These are phyloP conservation scores for Zizania palustris DNA, from an alignment of 202 grass and related monocot species.

Conservation along the genomic window DNA sequence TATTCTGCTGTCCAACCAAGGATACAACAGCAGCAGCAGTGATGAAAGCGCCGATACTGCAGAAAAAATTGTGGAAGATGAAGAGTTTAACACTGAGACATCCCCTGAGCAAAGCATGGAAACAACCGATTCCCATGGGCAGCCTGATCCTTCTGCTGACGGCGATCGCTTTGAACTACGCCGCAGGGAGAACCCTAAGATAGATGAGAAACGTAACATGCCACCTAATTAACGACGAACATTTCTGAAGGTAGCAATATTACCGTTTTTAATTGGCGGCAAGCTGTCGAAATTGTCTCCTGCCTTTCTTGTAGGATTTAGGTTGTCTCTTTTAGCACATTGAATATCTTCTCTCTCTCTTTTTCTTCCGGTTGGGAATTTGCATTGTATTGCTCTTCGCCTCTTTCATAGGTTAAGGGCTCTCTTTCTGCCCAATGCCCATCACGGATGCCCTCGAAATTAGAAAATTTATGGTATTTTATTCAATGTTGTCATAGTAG, in stretches of 20 bases:
- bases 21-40: slow-evolving; percentile 41
- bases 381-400: not conserved
- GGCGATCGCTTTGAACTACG: slow-evolving; percentile 50
- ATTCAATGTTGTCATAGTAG: not conserved
- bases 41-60: slow-evolving; percentile 40
- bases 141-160: slow-evolving; percentile 39
- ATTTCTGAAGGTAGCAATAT: slow-evolving; percentile 14
- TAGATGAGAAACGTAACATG: slow-evolving; percentile 35
- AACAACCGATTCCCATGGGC: slow-evolving; percentile 46
- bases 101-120: slow-evolving; percentile 47
- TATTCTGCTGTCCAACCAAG: slow-evolving; percentile 55
- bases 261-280: not conserved
- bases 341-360: slow-evolving; percentile 27
- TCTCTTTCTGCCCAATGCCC: not conserved
- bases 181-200: slow-evolving; percentile 51
- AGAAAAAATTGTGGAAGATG: slow-evolving; percentile 41
- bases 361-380: slow-evolving; percentile 10
- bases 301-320: slow-evolving; percentile 30
- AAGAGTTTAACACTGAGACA: slow-evolving; percentile 49
- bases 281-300: slow-evolving; percentile 14
- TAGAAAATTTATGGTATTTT: not conserved
- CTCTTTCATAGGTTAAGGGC: not conserved
- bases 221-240: slow-evolving; percentile 40
- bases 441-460: not conserved
- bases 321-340: slow-evolving; percentile 15